A percentile compares a stretch with the other conserved stretches of the same genome.
These are phyloP conservation scores for Lojkania enalia DNA, from an alignment of 2,329 filamentous ascomycete species.

Conservation along the genomic window DNA sequence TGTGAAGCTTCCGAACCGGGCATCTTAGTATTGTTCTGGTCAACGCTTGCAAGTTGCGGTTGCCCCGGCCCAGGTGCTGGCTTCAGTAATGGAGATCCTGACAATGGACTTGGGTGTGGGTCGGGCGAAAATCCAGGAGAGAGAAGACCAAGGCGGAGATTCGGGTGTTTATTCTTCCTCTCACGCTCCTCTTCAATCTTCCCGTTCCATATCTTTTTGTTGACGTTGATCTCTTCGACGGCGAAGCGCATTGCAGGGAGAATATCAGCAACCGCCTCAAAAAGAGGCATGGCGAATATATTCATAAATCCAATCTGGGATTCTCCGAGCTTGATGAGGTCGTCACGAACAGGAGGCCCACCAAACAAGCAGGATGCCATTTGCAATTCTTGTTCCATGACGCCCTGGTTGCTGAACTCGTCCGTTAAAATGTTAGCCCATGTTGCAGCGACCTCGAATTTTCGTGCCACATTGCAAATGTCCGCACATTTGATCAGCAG, in stretches of 20 bases:
- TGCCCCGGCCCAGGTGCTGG: constrained; percentile 11
- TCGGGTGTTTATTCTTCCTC: constrained; percentile 45
- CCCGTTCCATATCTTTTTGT: constrained; percentile 73
- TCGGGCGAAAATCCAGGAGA: constrained; percentile 29
- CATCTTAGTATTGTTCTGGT: constrained; percentile 8
- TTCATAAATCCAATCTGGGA: constrained; percentile 97
- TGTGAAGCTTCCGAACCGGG: constrained; percentile 19
- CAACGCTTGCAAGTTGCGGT: constrained; percentile 1
- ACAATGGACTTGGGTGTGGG: constrained; percentile 40
- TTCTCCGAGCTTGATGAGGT: constrained; percentile 78
- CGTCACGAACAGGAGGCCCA: constrained; percentile 77
- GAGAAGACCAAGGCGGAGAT: constrained; percentile 27
- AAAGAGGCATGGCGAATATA: constrained; percentile 89
- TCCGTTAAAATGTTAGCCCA: constrained; percentile 96
- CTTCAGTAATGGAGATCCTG: constrained; percentile 27
- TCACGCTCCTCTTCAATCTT: constrained; percentile 67
- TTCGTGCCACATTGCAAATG: constrained; percentile 93
- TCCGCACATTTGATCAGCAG: constrained; percentile 97
- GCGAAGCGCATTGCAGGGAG: constrained; percentile 84
- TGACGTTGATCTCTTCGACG: constrained; percentile 77
- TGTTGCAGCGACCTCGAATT: constrained; percentile 76
- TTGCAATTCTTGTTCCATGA: constrained; percentile 85
- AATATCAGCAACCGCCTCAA: constrained; percentile 83
- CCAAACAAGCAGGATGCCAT: constrained; percentile 86
- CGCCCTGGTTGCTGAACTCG: constrained; percentile 89